A percentile compares a stretch with the other conserved stretches of the same genome.
Conservation (phyloP, 2,329 filamentous ascomycete species). For the Venturia pyrina region DNA sequence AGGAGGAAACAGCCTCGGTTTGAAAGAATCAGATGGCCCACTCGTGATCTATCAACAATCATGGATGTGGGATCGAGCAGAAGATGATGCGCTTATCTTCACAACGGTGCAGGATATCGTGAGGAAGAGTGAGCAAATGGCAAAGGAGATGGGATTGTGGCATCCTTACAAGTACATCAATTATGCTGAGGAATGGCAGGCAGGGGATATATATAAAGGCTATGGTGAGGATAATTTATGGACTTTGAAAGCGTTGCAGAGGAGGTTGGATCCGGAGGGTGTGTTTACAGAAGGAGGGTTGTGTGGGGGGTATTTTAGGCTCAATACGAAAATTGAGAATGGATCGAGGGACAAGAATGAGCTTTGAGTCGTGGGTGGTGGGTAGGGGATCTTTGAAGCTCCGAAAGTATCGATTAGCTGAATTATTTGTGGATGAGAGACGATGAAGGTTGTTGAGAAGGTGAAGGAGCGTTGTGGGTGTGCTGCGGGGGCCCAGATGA, state of each 20-base stretch:
- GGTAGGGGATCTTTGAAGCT: too few species aligned
- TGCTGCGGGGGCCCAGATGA: not conserved
- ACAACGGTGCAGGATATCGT: not conserved
- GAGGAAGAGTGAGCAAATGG: not conserved
- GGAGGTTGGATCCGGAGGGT: constrained; percentile 32
- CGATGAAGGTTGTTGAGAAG: not conserved
- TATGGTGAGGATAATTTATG: constrained; percentile 31
- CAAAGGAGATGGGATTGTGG: constrained; percentile 17
- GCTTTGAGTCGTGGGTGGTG: not conserved
- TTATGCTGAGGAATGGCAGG: constrained; percentile 30
- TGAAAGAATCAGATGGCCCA: not conserved
- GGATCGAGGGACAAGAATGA: not conserved
- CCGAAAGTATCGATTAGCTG: not conserved
- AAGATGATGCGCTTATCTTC: constrained; percentile 1
- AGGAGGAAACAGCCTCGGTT: constrained; percentile 5
- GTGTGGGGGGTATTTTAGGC: constrained; percentile 6
- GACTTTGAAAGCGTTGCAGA: constrained; percentile 25
- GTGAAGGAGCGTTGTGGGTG: not conserved
- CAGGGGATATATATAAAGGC: constrained; percentile 31
- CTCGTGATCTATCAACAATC: not conserved
- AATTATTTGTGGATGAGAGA: not conserved
- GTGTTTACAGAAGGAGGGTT: constrained; percentile 19
- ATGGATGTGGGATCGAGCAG: not conserved
- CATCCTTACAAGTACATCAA: constrained; percentile 37
- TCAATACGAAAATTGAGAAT: constrained; percentile 4